A percentile compares a stretch with the other conserved stretches of the same genome.
Evolutionary conservation across 208 protist genomes (phyloP).

Genomic region (Crithidia sp.): DNA sequence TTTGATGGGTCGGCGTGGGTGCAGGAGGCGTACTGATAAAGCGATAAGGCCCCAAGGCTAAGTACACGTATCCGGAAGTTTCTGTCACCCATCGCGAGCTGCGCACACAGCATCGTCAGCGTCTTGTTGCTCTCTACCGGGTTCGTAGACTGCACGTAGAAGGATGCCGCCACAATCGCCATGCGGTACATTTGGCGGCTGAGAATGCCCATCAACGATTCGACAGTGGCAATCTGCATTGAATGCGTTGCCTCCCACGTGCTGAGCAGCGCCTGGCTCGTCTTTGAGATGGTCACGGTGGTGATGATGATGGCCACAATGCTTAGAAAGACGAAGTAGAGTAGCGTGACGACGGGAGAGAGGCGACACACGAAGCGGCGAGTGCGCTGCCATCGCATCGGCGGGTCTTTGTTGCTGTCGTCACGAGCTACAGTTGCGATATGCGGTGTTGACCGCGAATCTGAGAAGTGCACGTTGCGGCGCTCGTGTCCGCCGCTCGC

Average conservation of each 20-base stretch:
- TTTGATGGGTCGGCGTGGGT: background rate
- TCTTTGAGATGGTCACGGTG: background rate
- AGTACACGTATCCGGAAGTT: background rate
- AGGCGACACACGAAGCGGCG: background rate
- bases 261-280: background rate
- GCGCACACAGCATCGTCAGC: slow-evolving; percentile 9
- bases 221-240: background rate
- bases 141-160: background rate
- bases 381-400: background rate
- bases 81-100: background rate
- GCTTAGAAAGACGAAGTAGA: background rate
- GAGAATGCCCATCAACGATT: background rate
- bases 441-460: no score
- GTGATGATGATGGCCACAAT: no score
- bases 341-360: background rate
- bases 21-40: background rate
- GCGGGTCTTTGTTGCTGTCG: no score
- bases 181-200: background rate
- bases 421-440: no score
- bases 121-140: slow-evolving; percentile 2
- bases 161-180: background rate
- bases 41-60: background rate
- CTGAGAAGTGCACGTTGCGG: no score
- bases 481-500: no score
- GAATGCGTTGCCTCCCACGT: background rate